Percentiles rank a stretch among this genome's conserved stretches.
Evolutionary conservation across 805 yeast genomes (phyloP).

Genomic region (Cyberlindnera misumaiensis): DNA sequence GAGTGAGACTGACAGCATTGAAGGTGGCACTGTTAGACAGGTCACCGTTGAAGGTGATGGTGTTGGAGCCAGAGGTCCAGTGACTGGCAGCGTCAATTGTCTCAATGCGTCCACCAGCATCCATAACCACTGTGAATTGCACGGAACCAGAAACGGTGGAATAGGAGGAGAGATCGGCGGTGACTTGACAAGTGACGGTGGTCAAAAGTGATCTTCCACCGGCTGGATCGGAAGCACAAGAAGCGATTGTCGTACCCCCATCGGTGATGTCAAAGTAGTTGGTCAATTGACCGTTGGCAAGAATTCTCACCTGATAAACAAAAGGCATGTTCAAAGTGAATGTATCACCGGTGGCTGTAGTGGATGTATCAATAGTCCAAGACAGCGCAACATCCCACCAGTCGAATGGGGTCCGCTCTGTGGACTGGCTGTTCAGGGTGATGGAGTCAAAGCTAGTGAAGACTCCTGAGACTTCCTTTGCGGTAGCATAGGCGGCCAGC

Average conservation of each 20-base stretch:
- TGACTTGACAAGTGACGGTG: constrained; percentile 5
- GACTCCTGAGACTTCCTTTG: constrained; percentile 6
- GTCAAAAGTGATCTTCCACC: constrained; percentile 7
- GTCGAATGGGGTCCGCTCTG: constrained; percentile 3
- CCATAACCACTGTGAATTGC: constrained; percentile 6
- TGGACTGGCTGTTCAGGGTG: constrained; percentile 1
- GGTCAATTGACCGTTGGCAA: constrained; percentile 1
- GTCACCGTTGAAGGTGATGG: constrained; percentile 11
- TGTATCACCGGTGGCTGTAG: constrained; percentile 11
- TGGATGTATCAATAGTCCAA: constrained; percentile 6
- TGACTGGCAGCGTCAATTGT: constrained; percentile 5
- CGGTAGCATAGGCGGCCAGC: background rate
- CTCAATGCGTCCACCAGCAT: constrained; percentile 9
- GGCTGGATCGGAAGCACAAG: constrained; percentile 9
- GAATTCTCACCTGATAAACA: constrained; percentile 11
- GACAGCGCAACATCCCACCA: constrained; percentile 6
- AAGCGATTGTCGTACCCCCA: constrained; percentile 6
- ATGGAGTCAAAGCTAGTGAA: constrained; percentile 8
- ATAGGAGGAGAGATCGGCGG: constrained; percentile 4
- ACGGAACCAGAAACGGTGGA: constrained; percentile 5
- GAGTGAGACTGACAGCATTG: background rate
- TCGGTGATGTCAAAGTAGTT: constrained; percentile 6
- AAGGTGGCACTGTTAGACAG: constrained; percentile 2
- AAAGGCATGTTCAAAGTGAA: constrained; percentile 11
- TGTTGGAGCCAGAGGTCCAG: constrained; percentile 11